phyloP scores from a whole-genome alignment of 768 basidiomycete genomes.

The Chalciporus chontae region DNA sequence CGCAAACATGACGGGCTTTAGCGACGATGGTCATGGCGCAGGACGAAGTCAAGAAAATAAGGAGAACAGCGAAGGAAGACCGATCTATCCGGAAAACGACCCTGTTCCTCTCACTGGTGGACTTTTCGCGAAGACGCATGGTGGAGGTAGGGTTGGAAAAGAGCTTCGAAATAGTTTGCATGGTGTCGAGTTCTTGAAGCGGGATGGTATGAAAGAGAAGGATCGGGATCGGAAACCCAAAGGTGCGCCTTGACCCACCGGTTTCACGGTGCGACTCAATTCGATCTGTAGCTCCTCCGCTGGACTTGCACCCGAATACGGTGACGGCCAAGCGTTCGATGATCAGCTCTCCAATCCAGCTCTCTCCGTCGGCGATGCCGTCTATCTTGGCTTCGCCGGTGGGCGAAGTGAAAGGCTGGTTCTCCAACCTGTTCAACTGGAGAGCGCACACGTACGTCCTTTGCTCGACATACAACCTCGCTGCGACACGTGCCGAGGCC shows the following conservation, averaged over 20 bases:
- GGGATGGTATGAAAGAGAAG: constrained; percentile 44
- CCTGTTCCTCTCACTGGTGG: constrained; percentile 25
- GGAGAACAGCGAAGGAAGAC: constrained; percentile 33
- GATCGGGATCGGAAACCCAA: constrained; percentile 43
- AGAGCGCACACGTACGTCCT: constrained; percentile 56
- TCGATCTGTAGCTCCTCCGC: constrained; percentile 44
- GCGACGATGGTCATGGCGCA: constrained; percentile 12
- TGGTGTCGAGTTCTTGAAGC: constrained; percentile 26
- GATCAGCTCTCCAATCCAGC: constrained; percentile 47
- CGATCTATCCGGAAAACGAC: constrained; percentile 17
- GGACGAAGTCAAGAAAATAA: constrained; percentile 31
- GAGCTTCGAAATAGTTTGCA: constrained; percentile 52
- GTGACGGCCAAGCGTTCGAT: constrained; percentile 46
- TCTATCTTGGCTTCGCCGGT: constrained; percentile 65
- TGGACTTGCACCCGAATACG: constrained; percentile 45
- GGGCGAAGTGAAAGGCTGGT: constrained; percentile 89
- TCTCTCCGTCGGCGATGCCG: constrained; percentile 34
- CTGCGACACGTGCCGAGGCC: constrained; percentile 62
- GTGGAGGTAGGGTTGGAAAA: constrained; percentile 36
- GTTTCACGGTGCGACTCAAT: neutral
- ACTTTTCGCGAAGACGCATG: constrained; percentile 29
- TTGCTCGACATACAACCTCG: constrained; percentile 55
- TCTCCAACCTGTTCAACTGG: constrained; percentile 94
- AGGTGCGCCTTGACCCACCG: constrained; percentile 36
- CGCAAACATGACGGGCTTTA: constrained; percentile 3